Evolutionary conservation across 228 moss, liverwort and hornwort genomes (phyloP).

Genomic region (Sphagnum fallax): DNA sequence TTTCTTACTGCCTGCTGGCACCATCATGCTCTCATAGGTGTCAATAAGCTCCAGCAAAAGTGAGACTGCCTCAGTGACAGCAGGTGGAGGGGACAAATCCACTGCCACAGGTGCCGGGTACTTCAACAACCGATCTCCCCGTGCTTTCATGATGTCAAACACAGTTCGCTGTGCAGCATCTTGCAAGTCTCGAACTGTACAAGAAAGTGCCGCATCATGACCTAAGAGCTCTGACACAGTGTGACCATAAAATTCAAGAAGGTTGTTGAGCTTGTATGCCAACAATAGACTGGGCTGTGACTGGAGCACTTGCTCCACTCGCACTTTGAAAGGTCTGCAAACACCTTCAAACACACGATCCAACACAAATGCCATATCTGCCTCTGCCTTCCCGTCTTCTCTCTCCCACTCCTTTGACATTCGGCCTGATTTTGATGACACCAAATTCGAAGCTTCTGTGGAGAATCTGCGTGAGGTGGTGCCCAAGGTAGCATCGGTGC

Average conservation of each 20-base stretch:
- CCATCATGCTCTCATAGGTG: slow-evolving; percentile 93
- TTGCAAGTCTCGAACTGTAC: slow-evolving; percentile 83
- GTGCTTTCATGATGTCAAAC: slow-evolving; percentile 81
- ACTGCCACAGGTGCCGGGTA: slow-evolving; percentile 80
- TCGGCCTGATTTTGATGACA: slow-evolving; percentile 42
- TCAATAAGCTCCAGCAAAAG: slow-evolving; percentile 84
- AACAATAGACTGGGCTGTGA: slow-evolving; percentile 88
- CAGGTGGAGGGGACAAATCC: slow-evolving; percentile 87
- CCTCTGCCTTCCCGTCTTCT: slow-evolving; percentile 73
- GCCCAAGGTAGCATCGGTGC: slow-evolving; percentile 66
- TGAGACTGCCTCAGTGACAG: slow-evolving; percentile 78
- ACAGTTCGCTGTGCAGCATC: slow-evolving; percentile 91
- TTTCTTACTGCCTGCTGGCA: slow-evolving; percentile 76
- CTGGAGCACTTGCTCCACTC: slow-evolving; percentile 97
- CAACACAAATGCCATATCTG: slow-evolving; percentile 86
- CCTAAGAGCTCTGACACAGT: slow-evolving; percentile 89
- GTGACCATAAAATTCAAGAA: slow-evolving; percentile 88
- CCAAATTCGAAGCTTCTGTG: slow-evolving; percentile 63
- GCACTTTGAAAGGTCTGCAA: slow-evolving; percentile 94
- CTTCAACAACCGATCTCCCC: slow-evolving; percentile 77
- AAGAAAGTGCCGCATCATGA: slow-evolving; percentile 68
- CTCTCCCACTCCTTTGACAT: slow-evolving; percentile 53
- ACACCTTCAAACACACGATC: slow-evolving; percentile 97
- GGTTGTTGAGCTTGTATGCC: slow-evolving; percentile 93
- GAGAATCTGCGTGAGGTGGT: slow-evolving; percentile 78